Conservation (phyloP, 2,329 filamentous ascomycete species). For the Pseudogymnoascus sp. region DNA sequence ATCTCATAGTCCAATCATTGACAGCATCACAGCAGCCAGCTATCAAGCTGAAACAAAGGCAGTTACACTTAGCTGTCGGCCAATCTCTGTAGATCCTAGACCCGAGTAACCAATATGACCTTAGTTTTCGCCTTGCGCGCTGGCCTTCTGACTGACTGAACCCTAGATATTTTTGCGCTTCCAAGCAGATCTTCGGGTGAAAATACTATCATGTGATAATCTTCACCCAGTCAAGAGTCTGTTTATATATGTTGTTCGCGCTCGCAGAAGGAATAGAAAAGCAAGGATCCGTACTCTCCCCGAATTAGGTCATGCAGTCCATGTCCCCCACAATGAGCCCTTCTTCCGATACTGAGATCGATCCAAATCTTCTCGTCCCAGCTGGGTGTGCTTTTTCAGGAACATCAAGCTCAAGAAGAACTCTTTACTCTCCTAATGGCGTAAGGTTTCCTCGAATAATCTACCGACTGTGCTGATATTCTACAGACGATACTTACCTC, state of each 20-base stretch:
- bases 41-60: no score
- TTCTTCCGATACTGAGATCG: neutral
- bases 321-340: neutral
- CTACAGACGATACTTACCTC: neutral
- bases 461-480: neutral
- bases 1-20: no score
- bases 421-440: neutral
- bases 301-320: neutral
- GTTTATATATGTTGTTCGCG: neutral
- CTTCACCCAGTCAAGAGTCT: neutral
- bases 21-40: no score
- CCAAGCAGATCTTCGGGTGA: neutral
- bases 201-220: neutral
- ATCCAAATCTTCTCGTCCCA: neutral
- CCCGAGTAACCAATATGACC: no score
- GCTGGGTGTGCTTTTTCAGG: neutral
- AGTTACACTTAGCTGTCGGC: no score
- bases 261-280: neutral
- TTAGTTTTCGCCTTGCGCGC: no score
- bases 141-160: no score
- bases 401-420: neutral
- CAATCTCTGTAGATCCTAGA: no score
- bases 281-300: neutral
- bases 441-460: neutral
- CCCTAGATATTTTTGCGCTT: neutral